Evolutionary conservation across 495 filamentous ascomycete species (phyloP), one percentile per base, ranked within the genome.

Genomic region (Aspergillus heteromorphus): DNA sequence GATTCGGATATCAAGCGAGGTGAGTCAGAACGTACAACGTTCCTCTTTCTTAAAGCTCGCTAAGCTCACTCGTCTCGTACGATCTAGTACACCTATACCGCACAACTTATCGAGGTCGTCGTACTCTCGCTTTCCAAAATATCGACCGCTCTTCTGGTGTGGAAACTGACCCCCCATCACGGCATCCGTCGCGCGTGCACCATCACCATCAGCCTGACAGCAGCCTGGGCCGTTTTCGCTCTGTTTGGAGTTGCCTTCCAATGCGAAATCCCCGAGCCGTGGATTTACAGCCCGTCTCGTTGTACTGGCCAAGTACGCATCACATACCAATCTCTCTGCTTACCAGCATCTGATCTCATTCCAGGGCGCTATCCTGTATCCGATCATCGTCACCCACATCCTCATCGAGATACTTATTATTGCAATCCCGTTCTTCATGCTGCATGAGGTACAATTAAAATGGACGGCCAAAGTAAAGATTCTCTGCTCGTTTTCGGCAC

Each of bases 71-170:
- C n/a, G n/a, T n/a, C n/a, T n/a, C n/a, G n/a, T n/a, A 27, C 30
- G 13, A 1, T 16, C 9, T 49, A 67, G 65, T 63, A 60, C 14
- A 43, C 53, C 10, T 72, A 62, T 42, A 49, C 62, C 16, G 63
- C 64, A 45, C 51, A 67, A 9, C 51, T 72, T 38, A 49, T 72
- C 9, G 58, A 60, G 21, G 54, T 69, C 38, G 1, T 58, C 29
- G 56, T 66, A 40, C 49, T 70, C 14, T 60, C 55, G 14, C 51
- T 69, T 17, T 65, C 64, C 1, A 60, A 67, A 38, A 38, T 64
- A 4, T 67, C 65, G 27, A 63, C 65, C 13, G 53, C 55, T 8
- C 51, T 68, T 2, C 59, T 71, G 14, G 27, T 71, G 23, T 63
- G 54, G 59, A 60, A 60, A 13, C 57, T 69, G 17, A 65, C 62